These are phyloP conservation scores for Sphaerostilbella broomeana DNA, from an alignment of 2,329 filamentous ascomycete species.

Conservation along the genomic window DNA sequence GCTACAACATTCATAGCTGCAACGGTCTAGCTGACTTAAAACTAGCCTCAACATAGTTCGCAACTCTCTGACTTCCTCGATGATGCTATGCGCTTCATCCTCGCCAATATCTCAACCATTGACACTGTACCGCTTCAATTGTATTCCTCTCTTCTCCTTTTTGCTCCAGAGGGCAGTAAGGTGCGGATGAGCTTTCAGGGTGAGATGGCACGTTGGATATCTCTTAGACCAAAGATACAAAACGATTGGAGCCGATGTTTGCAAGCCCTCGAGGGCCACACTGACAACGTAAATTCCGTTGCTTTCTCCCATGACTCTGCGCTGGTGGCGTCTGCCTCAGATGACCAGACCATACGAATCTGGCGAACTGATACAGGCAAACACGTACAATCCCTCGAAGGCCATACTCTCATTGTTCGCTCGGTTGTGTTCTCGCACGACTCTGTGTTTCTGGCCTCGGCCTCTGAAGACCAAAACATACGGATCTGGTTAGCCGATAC, in stretches of 20 bases:
- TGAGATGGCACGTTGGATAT: conserved; percentile 15
- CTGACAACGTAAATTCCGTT: neutral
- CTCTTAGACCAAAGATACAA: neutral
- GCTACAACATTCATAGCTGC: neutral
- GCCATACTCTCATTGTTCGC: neutral
- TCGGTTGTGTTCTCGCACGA: neutral
- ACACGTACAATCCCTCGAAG: neutral
- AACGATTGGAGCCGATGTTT: neutral
- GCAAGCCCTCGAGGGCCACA: neutral
- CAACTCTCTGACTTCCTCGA: neutral
- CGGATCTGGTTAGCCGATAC: neutral
- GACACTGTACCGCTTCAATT: conserved; percentile 18
- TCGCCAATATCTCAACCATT: conserved; percentile 7
- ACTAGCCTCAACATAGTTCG: neutral
- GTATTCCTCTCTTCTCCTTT: conserved; percentile 21
- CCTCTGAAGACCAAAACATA: neutral
- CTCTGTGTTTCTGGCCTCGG: neutral
- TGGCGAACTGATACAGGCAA: neutral
- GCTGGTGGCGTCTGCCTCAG: neutral
- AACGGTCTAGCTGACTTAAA: too few relatives aligned
- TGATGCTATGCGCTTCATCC: conserved; percentile 8
- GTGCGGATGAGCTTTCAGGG: conserved; percentile 12
- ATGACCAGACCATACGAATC: neutral
- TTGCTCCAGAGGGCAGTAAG: conserved; percentile 17
- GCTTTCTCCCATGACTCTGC: neutral